Percentiles rank a stretch among this genome's conserved stretches.
These are phyloP conservation scores for Blastomyces parvus DNA, from an alignment of 2,329 filamentous ascomycete species.

Conservation along the genomic window DNA sequence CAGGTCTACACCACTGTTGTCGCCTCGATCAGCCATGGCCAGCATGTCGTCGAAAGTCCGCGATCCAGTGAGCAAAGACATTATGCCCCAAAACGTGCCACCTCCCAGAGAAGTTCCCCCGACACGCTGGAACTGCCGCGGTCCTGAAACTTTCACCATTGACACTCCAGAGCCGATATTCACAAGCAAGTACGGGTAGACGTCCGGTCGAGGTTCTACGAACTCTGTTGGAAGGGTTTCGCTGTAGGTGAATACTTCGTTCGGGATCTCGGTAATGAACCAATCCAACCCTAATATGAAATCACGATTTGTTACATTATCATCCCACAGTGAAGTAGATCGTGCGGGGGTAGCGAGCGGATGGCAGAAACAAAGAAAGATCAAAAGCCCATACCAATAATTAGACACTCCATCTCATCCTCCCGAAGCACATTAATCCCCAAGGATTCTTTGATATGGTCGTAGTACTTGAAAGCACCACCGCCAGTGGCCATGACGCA, in stretches of 20 bases:
- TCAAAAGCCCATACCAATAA: conserved; percentile 58
- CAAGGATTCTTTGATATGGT: conserved; percentile 72
- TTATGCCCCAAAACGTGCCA: conserved; percentile 92
- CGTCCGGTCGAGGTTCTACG: conserved; percentile 62
- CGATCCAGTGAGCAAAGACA: conserved; percentile 86
- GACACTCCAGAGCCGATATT: conserved; percentile 97
- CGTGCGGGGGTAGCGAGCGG: background rate
- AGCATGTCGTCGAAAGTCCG: conserved; percentile 98
- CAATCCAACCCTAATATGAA: conserved; percentile 69
- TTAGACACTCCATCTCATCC: conserved; percentile 98
- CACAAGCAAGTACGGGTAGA: conserved; percentile 94
- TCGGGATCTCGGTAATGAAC: conserved; percentile 95
- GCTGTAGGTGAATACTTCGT: conserved; percentile 94
- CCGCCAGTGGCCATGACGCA: conserved; percentile 95
- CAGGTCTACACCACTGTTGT: conserved; percentile 92
- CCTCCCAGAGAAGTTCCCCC: conserved; percentile 91
- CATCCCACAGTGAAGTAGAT: background rate
- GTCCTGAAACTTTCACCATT: conserved; percentile 93
- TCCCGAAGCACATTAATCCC: conserved; percentile 83
- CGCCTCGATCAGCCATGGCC: conserved; percentile 76
- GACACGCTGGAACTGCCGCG: conserved; percentile 76
- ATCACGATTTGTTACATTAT: conserved; percentile 8
- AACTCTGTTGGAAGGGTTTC: conserved; percentile 88
- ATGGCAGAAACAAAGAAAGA: background rate
- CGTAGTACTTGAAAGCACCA: conserved; percentile 94